A percentile compares a stretch with the other conserved stretches of the same genome.
Conservation (phyloP, 805 yeast species). For the Kuraishia hungarica region DNA sequence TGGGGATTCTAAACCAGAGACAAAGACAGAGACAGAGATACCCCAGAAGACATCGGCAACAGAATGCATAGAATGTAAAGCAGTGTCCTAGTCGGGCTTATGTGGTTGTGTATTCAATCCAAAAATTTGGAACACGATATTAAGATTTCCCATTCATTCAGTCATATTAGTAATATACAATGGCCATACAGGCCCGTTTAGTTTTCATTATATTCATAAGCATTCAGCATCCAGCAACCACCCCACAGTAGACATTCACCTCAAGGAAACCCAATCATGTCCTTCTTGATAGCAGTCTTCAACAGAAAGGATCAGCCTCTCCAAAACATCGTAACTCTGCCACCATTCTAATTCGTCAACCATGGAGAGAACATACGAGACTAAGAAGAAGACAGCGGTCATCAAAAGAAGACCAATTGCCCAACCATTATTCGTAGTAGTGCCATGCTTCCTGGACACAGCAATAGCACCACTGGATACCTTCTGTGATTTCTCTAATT, state of each 20-base stretch:
- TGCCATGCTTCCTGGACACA: neutral
- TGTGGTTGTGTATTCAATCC: too few species aligned
- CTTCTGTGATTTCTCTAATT: neutral
- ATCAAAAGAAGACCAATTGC: neutral
- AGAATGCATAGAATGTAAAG: neutral
- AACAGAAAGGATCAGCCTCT: neutral
- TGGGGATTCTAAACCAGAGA: too few species aligned
- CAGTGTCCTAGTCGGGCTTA: neutral
- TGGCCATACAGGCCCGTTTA: neutral
- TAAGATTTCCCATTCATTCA: neutral
- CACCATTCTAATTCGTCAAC: neutral
- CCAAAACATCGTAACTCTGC: neutral
- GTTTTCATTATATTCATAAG: neutral
- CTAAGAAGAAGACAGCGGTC: neutral
- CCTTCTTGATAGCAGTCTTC: neutral
- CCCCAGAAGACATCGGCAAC: neutral
- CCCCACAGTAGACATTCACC: neutral
- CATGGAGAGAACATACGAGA: neutral
- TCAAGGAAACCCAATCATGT: neutral
- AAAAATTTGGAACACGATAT: too few species aligned
- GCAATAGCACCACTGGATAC: neutral
- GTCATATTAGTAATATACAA: neutral
- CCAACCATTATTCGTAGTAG: neutral
- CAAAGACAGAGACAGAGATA: neutral
- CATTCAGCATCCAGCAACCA: too few species aligned